phyloP scores from a whole-genome alignment of 495 filamentous ascomycete species.

The Xylaria curta region DNA sequence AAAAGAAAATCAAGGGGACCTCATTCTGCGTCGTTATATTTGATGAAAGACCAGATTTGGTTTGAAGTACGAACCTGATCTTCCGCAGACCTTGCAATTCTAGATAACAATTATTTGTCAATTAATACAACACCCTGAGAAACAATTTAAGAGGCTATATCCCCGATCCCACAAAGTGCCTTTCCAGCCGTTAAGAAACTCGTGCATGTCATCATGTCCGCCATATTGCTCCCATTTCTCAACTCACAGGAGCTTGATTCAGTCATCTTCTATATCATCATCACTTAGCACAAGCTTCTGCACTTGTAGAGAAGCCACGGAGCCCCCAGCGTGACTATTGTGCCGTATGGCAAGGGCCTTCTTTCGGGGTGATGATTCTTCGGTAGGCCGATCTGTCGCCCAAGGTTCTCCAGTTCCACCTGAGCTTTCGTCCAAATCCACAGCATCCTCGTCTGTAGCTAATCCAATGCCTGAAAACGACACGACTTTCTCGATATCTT shows the following conservation, averaged over 20 bases:
- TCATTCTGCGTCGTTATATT: neutral
- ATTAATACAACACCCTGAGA: neutral
- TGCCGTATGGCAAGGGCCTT: constrained; percentile 43
- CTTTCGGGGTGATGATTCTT: constrained; percentile 50
- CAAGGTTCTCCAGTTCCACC: constrained; percentile 53
- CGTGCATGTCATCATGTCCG: neutral
- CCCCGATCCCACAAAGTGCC: neutral
- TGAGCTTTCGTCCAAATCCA: constrained; percentile 55
- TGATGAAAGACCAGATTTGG: neutral
- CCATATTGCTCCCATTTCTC: neutral
- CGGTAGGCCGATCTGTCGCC: constrained; percentile 63
- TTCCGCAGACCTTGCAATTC: neutral
- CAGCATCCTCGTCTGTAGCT: constrained; percentile 51
- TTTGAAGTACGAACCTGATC: neutral
- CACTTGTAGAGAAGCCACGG: constrained; percentile 45
- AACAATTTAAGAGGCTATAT: neutral
- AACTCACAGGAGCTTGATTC: constrained; percentile 24
- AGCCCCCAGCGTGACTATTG: constrained; percentile 30
- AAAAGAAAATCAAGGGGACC: neutral
- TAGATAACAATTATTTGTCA: neutral
- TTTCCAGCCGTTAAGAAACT: neutral
- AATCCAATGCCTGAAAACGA: constrained; percentile 62
- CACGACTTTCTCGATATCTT: constrained; percentile 72
- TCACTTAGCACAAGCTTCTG: constrained; percentile 82
- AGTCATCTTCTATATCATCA: constrained; percentile 95